Conservation (phyloP, 345 rosid species). For the Bruguiera sexangula region DNA sequence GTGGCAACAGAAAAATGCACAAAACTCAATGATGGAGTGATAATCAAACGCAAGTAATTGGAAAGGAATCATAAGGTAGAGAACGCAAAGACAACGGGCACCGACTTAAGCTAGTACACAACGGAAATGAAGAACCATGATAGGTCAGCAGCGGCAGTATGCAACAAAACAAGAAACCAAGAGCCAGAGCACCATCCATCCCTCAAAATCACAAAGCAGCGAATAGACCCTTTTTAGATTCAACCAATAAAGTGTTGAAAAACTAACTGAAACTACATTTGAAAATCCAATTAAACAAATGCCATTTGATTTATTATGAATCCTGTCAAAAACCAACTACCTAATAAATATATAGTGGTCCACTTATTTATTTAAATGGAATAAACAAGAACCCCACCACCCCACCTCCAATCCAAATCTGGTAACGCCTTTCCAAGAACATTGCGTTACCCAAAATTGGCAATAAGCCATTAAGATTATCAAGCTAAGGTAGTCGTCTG, state of each 20-base stretch:
- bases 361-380: not conserved
- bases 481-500: constrained; percentile 2
- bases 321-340: not conserved
- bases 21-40: not conserved
- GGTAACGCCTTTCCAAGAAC: too few species aligned
- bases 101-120: constrained; percentile 21
- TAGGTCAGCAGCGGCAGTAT: constrained; percentile 2
- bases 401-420: too few species aligned
- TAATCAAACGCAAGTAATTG: not conserved
- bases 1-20: constrained; percentile 8
- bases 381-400: too few species aligned
- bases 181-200: not conserved
- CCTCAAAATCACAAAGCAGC: not conserved
- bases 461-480: not conserved
- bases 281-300: not conserved
- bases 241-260: not conserved
- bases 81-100: not conserved
- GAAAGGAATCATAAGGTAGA: not conserved
- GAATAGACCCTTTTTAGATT: not conserved
- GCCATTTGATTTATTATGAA: not conserved
- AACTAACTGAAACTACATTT: not conserved
- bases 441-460: too few species aligned
- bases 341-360: not conserved
- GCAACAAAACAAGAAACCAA: not conserved
- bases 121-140: constrained; percentile 14